Evolutionary conservation across 2,329 filamentous ascomycete species (phyloP).

Genomic region (Fusarium abutilonis): DNA sequence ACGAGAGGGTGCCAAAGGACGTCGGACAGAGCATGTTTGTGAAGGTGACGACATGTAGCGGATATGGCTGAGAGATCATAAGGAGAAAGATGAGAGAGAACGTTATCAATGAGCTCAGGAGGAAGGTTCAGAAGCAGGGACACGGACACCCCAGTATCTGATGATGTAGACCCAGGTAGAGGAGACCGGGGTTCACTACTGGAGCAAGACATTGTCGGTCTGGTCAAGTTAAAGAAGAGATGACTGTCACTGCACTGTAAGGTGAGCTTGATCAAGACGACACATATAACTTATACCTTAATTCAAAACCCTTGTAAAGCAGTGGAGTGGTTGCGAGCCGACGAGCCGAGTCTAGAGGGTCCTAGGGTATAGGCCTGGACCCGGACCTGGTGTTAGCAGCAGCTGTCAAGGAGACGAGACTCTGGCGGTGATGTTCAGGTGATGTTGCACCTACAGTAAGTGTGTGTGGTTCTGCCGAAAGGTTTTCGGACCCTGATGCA

Average conservation of each 20-base stretch:
- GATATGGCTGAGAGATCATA: slow-evolving; percentile 69
- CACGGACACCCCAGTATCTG: slow-evolving; percentile 7
- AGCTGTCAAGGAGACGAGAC: slow-evolving; percentile 9
- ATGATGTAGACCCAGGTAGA: background rate
- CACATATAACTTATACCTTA: background rate
- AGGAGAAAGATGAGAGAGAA: slow-evolving; percentile 73
- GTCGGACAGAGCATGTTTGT: slow-evolving; percentile 70
- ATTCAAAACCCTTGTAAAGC: background rate
- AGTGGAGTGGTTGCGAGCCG: slow-evolving; percentile 9
- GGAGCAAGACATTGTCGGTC: background rate
- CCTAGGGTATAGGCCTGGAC: background rate
- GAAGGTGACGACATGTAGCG: slow-evolving; percentile 69
- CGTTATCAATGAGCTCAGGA: slow-evolving; percentile 76
- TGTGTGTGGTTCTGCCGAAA: slow-evolving; percentile 20
- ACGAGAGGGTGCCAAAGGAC: slow-evolving; percentile 77
- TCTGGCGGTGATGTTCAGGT: slow-evolving; percentile 1
- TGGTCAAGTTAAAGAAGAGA: background rate
- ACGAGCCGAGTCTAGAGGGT: slow-evolving; percentile 15
- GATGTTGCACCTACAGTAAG: slow-evolving; percentile 13
- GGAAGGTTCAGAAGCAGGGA: slow-evolving; percentile 68
- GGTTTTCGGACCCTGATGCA: background rate
- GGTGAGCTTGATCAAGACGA: slow-evolving; percentile 6
- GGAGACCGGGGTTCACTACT: slow-evolving; percentile 2
- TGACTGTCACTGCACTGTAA: slow-evolving; percentile 4
- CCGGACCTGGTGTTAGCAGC: background rate